Conservation (phyloP, 176 grass and related monocot genomes). For the Carex pumila region DNA sequence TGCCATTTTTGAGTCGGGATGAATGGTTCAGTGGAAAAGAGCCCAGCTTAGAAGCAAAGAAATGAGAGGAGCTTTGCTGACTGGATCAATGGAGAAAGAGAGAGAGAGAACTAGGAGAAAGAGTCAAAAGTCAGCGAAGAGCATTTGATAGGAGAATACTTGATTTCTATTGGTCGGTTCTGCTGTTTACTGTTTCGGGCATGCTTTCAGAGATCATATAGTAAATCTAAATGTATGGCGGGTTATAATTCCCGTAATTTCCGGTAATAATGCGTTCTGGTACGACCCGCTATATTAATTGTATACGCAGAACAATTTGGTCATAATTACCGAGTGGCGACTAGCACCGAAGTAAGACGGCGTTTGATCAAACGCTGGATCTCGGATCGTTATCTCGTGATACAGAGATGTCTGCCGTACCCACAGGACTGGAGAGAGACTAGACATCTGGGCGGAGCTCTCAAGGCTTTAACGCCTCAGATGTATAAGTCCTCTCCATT, state of each 20-base stretch:
- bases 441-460: not conserved
- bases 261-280: not conserved
- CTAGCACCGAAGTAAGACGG: not conserved
- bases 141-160: not conserved
- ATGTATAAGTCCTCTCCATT: not conserved
- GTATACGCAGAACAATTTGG: not conserved
- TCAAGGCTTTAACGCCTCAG: not conserved
- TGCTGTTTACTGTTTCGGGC: not conserved
- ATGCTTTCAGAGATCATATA: not conserved
- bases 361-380: not conserved
- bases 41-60: slow-evolving; percentile 6
- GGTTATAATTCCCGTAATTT: too few species aligned
- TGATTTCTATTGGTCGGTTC: not conserved
- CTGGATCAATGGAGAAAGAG: not conserved
- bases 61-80: not conserved
- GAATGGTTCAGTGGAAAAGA: slow-evolving; percentile 16
- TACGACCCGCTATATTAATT: not conserved
- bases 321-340: not conserved
- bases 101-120: not conserved
- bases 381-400: not conserved
- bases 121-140: slow-evolving; percentile 7
- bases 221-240: not conserved
- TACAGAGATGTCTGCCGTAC: not conserved
- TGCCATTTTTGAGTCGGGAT: slow-evolving; percentile 23
- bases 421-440: not conserved